These are phyloP conservation scores for Pythium phragmitis DNA, from an alignment of 352 stramenopile genomes.

Conservation along the genomic window DNA sequence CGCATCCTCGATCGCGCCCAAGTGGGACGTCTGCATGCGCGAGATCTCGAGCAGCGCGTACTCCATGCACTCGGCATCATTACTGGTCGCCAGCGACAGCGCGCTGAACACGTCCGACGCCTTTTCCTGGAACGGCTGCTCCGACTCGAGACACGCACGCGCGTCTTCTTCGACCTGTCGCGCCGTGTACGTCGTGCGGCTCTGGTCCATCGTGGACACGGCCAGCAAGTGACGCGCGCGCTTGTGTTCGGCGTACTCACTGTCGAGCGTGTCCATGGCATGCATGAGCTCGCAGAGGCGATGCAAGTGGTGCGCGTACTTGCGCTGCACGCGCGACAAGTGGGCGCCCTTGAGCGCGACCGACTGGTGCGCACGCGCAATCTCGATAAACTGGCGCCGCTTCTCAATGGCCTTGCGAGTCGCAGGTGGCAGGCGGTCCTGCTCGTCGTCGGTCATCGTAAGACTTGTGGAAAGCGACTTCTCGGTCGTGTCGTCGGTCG, in stretches of 20 bases:
- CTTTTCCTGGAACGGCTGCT: slow-evolving; percentile 57
- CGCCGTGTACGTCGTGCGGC: slow-evolving; percentile 28
- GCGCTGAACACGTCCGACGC: slow-evolving; percentile 72
- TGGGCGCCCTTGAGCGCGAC: slow-evolving; percentile 61
- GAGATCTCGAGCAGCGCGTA: slow-evolving; percentile 77
- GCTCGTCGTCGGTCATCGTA: slow-evolving; percentile 21
- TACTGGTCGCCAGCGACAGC: slow-evolving; percentile 67
- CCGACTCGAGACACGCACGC: slow-evolving; percentile 49
- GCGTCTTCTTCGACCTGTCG: slow-evolving; percentile 55
- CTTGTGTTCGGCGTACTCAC: slow-evolving; percentile 39
- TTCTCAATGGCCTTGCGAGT: slow-evolving; percentile 35
- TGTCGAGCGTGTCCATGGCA: slow-evolving; percentile 69
- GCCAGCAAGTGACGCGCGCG: slow-evolving; percentile 33
- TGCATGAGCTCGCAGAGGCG: slow-evolving; percentile 70
- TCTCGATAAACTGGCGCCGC: slow-evolving; percentile 65
- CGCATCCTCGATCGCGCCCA: slow-evolving; percentile 72
- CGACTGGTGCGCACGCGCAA: slow-evolving; percentile 58
- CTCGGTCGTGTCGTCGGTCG: slow-evolving; percentile 14
- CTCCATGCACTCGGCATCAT: slow-evolving; percentile 79
- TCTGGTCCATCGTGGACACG: slow-evolving; percentile 30
- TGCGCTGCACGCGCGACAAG: slow-evolving; percentile 55
- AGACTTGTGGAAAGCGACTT: slow-evolving; percentile 66
- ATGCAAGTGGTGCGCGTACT: slow-evolving; percentile 68
- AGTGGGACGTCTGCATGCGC: slow-evolving; percentile 77
- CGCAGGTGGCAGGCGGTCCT: neutral